Evolutionary conservation across 2,329 filamentous ascomycete genomes (phyloP), one percentile per base, ranked within the genome.

Genomic region (Escovopsis weberi): DNA sequence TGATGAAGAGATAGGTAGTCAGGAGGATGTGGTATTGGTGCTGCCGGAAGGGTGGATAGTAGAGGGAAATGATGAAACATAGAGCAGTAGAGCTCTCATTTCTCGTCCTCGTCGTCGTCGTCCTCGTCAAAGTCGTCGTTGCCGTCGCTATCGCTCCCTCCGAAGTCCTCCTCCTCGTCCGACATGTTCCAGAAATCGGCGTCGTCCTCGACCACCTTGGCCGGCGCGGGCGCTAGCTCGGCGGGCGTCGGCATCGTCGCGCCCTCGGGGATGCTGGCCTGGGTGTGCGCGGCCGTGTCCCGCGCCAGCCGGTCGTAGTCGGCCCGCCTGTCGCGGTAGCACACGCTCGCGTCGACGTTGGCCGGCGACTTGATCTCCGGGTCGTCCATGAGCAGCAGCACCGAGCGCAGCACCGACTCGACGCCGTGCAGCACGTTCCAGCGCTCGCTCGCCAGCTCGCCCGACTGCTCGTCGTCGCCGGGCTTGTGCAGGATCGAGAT

Each of bases 401-500:
- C 85, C 8, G 86, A 94, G 48, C 94, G 86, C 15, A 98, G 74
- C 33, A 98, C 88, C 2, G 87, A 93, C 65, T 96, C 91, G 39
- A 93, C 89, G 18, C 88, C 84, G 61, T 96, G 89, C 4, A 91
- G 79, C 1, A 91, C 88, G 6, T 85, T 87, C 89, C 89, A 98
- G 45, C 89, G 83, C 65, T 96, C 91, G 45, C 81, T 82, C 6
- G 91, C 89, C 34, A 75, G 65, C 63, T 96, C 89, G 47, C 91
- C 91, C 0, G 88, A 94, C 70, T 88, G 89, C 52, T 83, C 77
- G 57, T 96, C 89, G 47, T 95, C 86, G 50, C 91, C 91, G 0
- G 91, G 87, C 15, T 78, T 75, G 62, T 98, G 89, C 10, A 98
- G 78, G 55, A 98, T 98, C 38, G 88, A 95, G 59, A 98, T 96